These are phyloP conservation scores for Symbiodinium natans DNA, from an alignment of 73 alveolate genomes.

Conservation along the genomic window DNA sequence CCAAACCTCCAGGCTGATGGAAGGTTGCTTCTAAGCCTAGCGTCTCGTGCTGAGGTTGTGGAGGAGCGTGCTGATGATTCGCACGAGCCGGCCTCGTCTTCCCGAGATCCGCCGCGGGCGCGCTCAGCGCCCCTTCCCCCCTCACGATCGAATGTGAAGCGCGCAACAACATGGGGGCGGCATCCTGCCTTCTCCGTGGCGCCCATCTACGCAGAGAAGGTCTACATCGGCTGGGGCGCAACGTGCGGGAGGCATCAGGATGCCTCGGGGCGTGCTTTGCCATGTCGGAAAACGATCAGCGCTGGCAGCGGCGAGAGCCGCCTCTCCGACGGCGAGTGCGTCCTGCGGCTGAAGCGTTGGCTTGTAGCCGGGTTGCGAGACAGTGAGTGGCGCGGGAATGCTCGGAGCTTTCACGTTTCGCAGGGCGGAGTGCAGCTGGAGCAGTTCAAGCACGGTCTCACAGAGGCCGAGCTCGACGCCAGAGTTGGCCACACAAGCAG, in stretches of 20 bases:
- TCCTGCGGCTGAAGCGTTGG: conserved; percentile 35
- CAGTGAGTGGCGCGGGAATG: background rate
- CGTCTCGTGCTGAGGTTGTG: too few relatives aligned
- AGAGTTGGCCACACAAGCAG: background rate
- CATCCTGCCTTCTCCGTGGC: conserved; percentile 19
- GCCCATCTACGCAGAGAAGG: conserved; percentile 21
- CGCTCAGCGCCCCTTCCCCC: too few relatives aligned
- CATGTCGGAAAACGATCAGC: background rate
- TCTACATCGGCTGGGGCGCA: conserved; percentile 25
- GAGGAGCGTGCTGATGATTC: too few relatives aligned
- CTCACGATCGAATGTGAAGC: too few relatives aligned
- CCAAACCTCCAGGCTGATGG: too few relatives aligned
- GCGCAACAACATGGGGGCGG: conserved; percentile 10
- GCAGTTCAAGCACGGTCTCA: background rate
- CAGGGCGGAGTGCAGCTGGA: conserved; percentile 24
- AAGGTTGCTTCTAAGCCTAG: too few relatives aligned
- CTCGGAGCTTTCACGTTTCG: background rate
- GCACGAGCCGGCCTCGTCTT: too few relatives aligned
- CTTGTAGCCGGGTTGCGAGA: background rate
- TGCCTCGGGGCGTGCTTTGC: background rate
- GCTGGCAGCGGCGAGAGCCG: background rate
- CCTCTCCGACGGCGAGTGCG: conserved; percentile 18
- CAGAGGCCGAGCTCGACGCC: background rate
- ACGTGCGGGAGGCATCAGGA: conserved; percentile 25
- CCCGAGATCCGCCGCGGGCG: too few relatives aligned